phyloP scores from a whole-genome alignment of 345 rosid genomes.

The Melastoma malabathricum region DNA sequence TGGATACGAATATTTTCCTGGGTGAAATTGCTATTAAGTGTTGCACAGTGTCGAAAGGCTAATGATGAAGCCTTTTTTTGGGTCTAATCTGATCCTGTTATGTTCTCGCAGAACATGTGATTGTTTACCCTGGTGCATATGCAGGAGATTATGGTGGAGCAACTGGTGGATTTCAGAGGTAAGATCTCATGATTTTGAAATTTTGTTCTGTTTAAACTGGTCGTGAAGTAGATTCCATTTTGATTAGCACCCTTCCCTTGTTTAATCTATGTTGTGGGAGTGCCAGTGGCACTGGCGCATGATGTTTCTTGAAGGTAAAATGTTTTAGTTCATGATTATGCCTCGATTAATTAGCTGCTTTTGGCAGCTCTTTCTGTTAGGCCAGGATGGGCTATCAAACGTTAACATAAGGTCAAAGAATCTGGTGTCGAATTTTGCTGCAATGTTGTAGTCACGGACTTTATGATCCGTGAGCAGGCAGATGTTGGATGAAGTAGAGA shows the following conservation, averaged over 20 bases:
- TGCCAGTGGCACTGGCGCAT: no score
- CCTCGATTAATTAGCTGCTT: no score
- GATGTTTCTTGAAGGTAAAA: no score
- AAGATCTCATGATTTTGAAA: neutral
- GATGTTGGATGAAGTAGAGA: conserved; percentile 80
- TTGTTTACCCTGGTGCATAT: conserved; percentile 40
- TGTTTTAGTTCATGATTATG: no score
- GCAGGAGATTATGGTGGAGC: conserved; percentile 36
- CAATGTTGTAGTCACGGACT: neutral
- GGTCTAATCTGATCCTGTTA: neutral
- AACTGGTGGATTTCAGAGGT: conserved; percentile 14
- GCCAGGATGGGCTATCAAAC: no score
- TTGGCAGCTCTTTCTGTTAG: neutral
- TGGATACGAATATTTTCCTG: no score
- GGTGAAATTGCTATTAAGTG: conserved; percentile 1
- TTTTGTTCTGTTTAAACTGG: neutral
- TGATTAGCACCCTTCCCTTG: neutral
- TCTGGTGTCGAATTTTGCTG: neutral
- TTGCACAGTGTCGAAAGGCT: neutral
- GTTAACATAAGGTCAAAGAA: no score
- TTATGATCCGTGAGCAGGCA: conserved; percentile 31
- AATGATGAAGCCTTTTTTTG: neutral
- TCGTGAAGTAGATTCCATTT: neutral
- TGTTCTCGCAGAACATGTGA: conserved; percentile 42
- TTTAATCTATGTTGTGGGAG: no score